Conservation (phyloP, 179 eudicot species). For the Vitellaria paradoxa region DNA sequence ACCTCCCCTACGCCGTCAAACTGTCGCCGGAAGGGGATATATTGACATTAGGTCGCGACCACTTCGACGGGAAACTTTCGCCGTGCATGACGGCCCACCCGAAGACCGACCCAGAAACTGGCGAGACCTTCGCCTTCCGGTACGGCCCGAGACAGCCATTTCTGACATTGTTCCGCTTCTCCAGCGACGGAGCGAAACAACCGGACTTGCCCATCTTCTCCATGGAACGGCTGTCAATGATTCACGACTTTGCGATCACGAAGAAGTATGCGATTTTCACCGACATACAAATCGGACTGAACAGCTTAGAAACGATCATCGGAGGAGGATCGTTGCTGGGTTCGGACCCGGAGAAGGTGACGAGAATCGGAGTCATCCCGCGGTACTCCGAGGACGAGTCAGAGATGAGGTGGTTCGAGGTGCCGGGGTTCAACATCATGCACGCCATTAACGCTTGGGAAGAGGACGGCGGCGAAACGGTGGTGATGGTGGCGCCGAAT, state of each 20-base stretch:
- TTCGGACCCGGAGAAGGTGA: conserved; percentile 34
- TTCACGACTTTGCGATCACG: conserved; percentile 59
- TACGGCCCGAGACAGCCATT: conserved; percentile 35
- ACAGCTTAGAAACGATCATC: conserved; percentile 36
- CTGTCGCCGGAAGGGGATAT: conserved; percentile 43
- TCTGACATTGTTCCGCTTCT: conserved; percentile 45
- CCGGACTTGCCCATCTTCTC: conserved; percentile 48
- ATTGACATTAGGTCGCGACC: conserved; percentile 34
- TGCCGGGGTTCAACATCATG: conserved; percentile 51
- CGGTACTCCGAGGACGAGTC: conserved; percentile 54
- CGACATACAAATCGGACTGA: conserved; percentile 44
- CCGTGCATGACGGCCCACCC: conserved; percentile 59
- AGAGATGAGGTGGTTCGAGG: conserved; percentile 62
- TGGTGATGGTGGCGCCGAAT: conserved; percentile 64
- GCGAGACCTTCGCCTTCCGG: conserved; percentile 50
- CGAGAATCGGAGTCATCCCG: conserved; percentile 60
- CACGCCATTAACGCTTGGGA: conserved; percentile 79
- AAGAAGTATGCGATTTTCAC: conserved; percentile 41
- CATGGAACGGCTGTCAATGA: conserved; percentile 25
- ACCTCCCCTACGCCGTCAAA: conserved; percentile 52
- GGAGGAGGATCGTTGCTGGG: conserved; percentile 44
- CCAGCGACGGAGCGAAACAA: conserved; percentile 33
- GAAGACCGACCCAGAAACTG: conserved; percentile 42
- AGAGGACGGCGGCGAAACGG: conserved; percentile 49
- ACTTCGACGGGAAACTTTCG: conserved; percentile 30